Evolutionary conservation across 306 rosid species (phyloP).

Genomic region (Senna siamea): DNA sequence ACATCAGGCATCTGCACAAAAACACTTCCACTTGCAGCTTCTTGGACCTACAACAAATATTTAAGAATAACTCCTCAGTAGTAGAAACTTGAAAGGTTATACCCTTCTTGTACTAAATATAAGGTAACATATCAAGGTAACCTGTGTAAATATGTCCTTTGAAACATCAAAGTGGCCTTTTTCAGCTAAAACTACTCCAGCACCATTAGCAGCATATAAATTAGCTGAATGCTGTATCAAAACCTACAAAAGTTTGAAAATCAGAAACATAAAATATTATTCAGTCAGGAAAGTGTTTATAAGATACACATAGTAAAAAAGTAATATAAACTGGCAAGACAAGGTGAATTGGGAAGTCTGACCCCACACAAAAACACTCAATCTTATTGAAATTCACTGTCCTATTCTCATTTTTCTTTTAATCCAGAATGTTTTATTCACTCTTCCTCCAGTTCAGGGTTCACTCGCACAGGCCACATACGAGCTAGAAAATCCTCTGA

Average conservation of each 20-base stretch:
- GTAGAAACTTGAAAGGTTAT: constrained; percentile 38
- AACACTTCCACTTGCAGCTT: constrained; percentile 99
- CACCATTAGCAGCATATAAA: constrained; percentile 97
- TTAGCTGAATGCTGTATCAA: constrained; percentile 91
- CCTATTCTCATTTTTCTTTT: background rate
- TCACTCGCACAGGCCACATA: background rate
- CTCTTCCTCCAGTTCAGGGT: constrained; percentile 22
- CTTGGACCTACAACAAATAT: constrained; percentile 77
- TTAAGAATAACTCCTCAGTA: constrained; percentile 31
- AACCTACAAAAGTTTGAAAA: constrained; percentile 61
- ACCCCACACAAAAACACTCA: background rate
- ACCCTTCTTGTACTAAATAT: constrained; percentile 29
- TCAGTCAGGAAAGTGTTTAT: constrained; percentile 11
- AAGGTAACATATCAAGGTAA: constrained; percentile 36
- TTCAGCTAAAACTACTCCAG: constrained; percentile 95
- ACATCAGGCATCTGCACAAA: constrained; percentile 99
- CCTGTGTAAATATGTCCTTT: constrained; percentile 88
- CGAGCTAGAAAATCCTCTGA: background rate
- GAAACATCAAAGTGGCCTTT: constrained; percentile 99
- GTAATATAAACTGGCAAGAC: background rate
- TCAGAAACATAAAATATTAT: constrained; percentile 32
- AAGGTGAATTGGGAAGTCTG: background rate
- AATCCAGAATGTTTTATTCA: constrained; percentile 4
- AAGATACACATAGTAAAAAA: constrained; percentile 16
- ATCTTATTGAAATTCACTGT: background rate